Percentiles rank a stretch among this genome's conserved stretches.
Evolutionary conservation across 2,329 filamentous ascomycete genomes (phyloP).

Genomic region (Clonostachys rhizophaga): DNA sequence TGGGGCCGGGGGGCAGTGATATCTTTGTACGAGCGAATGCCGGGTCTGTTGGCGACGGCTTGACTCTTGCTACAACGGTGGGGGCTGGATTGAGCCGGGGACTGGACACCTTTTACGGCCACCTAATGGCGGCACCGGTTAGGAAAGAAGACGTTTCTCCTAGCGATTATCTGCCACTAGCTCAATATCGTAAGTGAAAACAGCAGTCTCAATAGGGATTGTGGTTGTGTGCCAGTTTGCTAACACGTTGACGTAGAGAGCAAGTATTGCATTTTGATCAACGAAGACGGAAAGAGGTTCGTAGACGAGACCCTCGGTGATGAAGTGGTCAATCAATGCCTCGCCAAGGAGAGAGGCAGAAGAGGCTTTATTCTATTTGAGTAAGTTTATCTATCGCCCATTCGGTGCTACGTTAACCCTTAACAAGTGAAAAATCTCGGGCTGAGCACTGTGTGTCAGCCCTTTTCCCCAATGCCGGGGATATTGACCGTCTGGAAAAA

Average conservation of each 20-base stretch:
- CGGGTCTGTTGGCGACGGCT: neutral
- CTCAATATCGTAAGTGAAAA: neutral
- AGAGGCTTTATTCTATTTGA: neutral
- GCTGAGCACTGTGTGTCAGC: neutral
- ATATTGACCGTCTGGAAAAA: neutral
- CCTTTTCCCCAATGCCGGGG: neutral
- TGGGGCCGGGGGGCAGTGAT: neutral
- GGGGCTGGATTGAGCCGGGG: neutral
- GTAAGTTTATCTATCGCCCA: neutral
- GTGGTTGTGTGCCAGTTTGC: too few relatives aligned
- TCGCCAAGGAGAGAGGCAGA: neutral
- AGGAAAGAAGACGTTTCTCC: neutral
- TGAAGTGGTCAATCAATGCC: slow-evolving; percentile 1
- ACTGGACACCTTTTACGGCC: slow-evolving; percentile 1
- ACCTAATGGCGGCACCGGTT: neutral
- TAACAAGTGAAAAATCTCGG: neutral
- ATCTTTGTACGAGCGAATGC: neutral
- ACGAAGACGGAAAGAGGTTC: slow-evolving; percentile 1
- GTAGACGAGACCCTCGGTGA: neutral
- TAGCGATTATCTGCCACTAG: neutral
- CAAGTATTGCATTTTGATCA: neutral
- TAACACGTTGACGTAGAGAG: too few relatives aligned
- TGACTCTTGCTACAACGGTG: neutral
- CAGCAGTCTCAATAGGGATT: too few relatives aligned
- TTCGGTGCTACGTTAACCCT: neutral